These are phyloP conservation scores for Coprinellus aureogranulatus DNA, from an alignment of 768 basidiomycete species.

Conservation along the genomic window DNA sequence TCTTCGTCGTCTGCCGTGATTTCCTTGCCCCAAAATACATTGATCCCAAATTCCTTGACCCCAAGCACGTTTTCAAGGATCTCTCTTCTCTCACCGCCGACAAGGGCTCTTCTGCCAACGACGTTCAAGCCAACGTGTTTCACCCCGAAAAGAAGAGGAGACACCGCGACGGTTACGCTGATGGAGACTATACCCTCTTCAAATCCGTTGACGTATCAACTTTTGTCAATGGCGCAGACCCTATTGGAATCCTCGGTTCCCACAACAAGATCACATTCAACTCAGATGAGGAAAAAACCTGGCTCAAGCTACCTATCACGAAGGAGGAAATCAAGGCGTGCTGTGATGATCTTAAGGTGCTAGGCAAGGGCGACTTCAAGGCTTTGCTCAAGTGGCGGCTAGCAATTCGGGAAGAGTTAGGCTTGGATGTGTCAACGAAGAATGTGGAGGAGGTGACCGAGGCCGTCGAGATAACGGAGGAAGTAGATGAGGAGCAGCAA, in stretches of 20 bases:
- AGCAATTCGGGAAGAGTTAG: slow-evolving; percentile 87
- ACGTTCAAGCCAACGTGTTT: slow-evolving; percentile 87
- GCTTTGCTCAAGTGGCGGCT: slow-evolving; percentile 86
- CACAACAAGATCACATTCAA: slow-evolving; percentile 76
- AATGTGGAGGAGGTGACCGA: slow-evolving; percentile 76
- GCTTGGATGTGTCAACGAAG: slow-evolving; percentile 77
- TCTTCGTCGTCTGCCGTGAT: slow-evolving; percentile 96
- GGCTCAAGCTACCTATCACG: slow-evolving; percentile 71
- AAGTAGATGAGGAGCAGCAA: slow-evolving; percentile 83
- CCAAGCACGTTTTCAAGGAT: slow-evolving; percentile 97
- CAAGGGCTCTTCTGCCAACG: slow-evolving; percentile 57
- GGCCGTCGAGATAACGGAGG: slow-evolving; percentile 59
- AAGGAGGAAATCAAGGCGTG: slow-evolving; percentile 79
- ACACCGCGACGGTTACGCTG: slow-evolving; percentile 90
- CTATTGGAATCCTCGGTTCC: slow-evolving; percentile 74
- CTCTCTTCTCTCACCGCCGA: slow-evolving; percentile 51
- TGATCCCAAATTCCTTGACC: slow-evolving; percentile 97
- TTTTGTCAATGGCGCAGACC: slow-evolving; percentile 70
- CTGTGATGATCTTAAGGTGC: slow-evolving; percentile 89
- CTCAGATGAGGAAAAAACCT: slow-evolving; percentile 84
- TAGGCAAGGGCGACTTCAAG: slow-evolving; percentile 98
- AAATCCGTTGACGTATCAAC: slow-evolving; percentile 65
- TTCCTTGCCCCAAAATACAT: slow-evolving; percentile 94
- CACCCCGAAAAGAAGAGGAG: slow-evolving; percentile 96
- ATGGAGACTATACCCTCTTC: slow-evolving; percentile 90